Percentiles rank a stretch among this genome's conserved stretches.
phyloP scores from a whole-genome alignment of 2,329 filamentous ascomycete species.

The Nectriaceae sp. region DNA sequence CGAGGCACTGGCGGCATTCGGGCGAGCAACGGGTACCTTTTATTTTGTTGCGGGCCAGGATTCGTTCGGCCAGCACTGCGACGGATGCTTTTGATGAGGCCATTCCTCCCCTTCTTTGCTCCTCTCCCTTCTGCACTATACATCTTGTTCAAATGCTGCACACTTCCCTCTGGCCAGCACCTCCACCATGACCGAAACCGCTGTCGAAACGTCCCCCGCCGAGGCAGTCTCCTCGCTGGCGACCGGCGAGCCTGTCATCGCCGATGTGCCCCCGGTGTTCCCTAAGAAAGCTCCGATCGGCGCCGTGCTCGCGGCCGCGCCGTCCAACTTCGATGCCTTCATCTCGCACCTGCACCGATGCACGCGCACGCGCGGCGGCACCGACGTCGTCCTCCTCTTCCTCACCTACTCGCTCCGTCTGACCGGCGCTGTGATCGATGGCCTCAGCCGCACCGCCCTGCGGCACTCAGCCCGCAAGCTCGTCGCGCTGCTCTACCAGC shows the following conservation, averaged over 20 bases:
- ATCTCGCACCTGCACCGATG: conserved; percentile 61
- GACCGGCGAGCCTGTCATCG: conserved; percentile 16
- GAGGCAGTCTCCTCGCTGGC: conserved; percentile 23
- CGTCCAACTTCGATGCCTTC: conserved; percentile 48
- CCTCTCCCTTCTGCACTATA: background rate
- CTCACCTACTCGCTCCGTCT: conserved; percentile 68
- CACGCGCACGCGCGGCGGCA: conserved; percentile 67
- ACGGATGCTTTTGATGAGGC: conserved; percentile 14
- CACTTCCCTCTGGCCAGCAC: background rate
- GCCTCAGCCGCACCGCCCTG: conserved; percentile 59
- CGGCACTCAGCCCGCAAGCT: conserved; percentile 52
- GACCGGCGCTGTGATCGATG: conserved; percentile 50
- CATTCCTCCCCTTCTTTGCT: conserved; percentile 2
- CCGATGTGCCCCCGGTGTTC: conserved; percentile 17
- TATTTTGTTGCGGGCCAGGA: conserved; percentile 14
- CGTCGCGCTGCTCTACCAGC: conserved; percentile 52
- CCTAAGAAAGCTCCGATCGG: conserved; percentile 6
- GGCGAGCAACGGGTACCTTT: conserved; percentile 5
- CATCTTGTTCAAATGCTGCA: background rate
- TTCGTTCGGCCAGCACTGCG: conserved; percentile 28
- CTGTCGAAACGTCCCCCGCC: conserved; percentile 21
- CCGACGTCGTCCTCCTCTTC: conserved; percentile 70
- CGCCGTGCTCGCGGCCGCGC: conserved; percentile 10
- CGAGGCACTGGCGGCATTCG: conserved; percentile 21
- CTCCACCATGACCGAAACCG: conserved; percentile 27